Evolutionary conservation across 2,329 filamentous ascomycete genomes (phyloP).

Genomic region (Monosporascus ibericus): DNA sequence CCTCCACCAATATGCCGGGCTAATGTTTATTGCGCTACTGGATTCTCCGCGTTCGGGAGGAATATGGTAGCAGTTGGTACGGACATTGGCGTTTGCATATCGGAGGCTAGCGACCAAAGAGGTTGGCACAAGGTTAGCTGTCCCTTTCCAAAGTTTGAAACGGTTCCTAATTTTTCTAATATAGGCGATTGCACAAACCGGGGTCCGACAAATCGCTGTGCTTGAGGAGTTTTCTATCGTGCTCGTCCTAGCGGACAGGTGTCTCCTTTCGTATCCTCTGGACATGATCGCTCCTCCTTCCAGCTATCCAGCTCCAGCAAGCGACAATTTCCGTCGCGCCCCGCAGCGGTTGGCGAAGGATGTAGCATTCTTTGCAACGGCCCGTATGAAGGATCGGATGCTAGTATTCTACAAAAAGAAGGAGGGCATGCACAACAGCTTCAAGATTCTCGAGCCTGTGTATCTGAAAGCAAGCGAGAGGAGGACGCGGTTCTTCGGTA

Average conservation of each 20-base stretch:
- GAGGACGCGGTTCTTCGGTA: slow-evolving; percentile 61
- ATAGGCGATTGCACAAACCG: slow-evolving; percentile 67
- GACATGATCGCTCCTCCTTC: slow-evolving; percentile 70
- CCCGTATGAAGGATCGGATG: slow-evolving; percentile 93
- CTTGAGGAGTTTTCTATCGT: slow-evolving; percentile 94
- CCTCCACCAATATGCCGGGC: slow-evolving; percentile 77
- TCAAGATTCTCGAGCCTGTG: slow-evolving; percentile 94
- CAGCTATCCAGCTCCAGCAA: slow-evolving; percentile 53
- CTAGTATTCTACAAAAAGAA: slow-evolving; percentile 96
- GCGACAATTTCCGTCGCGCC: slow-evolving; percentile 74
- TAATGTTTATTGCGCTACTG: slow-evolving; percentile 85
- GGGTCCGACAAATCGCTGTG: slow-evolving; percentile 88
- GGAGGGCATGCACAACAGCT: slow-evolving; percentile 85
- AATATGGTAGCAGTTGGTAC: slow-evolving; percentile 91
- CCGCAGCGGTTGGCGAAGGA: slow-evolving; percentile 90
- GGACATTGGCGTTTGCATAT: slow-evolving; percentile 87
- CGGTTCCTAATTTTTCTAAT: slow-evolving; percentile 12
- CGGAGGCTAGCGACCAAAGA: slow-evolving; percentile 81
- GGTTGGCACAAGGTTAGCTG: slow-evolving; percentile 79
- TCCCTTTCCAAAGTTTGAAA: background rate
- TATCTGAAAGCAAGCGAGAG: slow-evolving; percentile 88
- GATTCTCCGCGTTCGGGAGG: slow-evolving; percentile 78
- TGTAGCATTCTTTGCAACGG: slow-evolving; percentile 93
- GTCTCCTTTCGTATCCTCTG: slow-evolving; percentile 86
- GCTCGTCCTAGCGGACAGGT: slow-evolving; percentile 84